phyloP scores from a whole-genome alignment of 202 grass and related monocot genomes.

The Panicum virgatum region DNA sequence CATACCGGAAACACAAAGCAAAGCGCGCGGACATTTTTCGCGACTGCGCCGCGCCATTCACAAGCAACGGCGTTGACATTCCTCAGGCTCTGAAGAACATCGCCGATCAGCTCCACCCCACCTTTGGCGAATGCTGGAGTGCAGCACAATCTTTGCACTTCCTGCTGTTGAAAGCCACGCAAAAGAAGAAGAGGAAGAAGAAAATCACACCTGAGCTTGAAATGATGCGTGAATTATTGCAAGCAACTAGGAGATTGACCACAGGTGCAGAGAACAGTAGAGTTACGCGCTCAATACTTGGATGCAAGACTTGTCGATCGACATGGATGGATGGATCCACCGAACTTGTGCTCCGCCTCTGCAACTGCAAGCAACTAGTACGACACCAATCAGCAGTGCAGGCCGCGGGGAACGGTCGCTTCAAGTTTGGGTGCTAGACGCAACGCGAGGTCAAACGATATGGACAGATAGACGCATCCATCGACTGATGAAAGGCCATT shows the following conservation, averaged over 20 bases:
- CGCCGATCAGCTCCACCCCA: constrained; percentile 10
- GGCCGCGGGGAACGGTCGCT: not conserved
- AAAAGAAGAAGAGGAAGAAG: not conserved
- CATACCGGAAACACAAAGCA: constrained; percentile 12
- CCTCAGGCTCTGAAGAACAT: not conserved
- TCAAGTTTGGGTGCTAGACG: not conserved
- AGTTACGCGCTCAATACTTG: not conserved
- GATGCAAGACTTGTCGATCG: not conserved
- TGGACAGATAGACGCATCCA: not conserved
- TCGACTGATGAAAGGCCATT: not conserved
- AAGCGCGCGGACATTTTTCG: constrained; percentile 27
- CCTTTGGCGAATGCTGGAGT: not conserved
- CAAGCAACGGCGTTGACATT: constrained; percentile 29
- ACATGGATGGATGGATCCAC: not conserved
- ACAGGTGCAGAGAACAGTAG: not conserved
- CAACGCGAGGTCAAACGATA: not conserved
- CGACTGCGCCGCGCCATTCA: constrained; percentile 6
- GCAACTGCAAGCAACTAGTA: not conserved
- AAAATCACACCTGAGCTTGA: not conserved
- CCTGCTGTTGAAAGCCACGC: not conserved
- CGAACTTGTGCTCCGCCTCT: not conserved
- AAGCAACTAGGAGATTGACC: not conserved
- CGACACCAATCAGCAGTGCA: not conserved
- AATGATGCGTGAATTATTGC: not conserved
- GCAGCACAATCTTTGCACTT: not conserved